Percentiles rank a stretch among this genome's conserved stretches.
These are phyloP conservation scores for Hortiboletus campestris DNA, from an alignment of 768 basidiomycete species.

Conservation along the genomic window DNA sequence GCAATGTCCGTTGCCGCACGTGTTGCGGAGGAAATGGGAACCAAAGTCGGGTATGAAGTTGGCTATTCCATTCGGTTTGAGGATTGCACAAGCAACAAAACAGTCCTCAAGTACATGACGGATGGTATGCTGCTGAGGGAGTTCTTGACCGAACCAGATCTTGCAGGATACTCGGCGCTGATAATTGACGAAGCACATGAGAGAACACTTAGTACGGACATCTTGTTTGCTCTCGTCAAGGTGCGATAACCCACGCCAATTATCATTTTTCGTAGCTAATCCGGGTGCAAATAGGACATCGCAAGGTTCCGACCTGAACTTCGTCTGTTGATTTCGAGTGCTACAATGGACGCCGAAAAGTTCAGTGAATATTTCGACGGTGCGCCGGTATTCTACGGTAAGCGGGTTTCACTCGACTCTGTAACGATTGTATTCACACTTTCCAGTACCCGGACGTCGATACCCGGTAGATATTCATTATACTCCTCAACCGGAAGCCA, in stretches of 20 bases:
- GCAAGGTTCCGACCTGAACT: slow-evolving; percentile 95
- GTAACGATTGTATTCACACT: slow-evolving; percentile 3
- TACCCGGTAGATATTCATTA: slow-evolving; percentile 99
- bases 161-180: slow-evolving; percentile 91
- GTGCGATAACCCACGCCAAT: slow-evolving; percentile 48
- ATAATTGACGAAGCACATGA: slow-evolving; percentile 99
- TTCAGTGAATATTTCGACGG: slow-evolving; percentile 97
- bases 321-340: slow-evolving; percentile 89
- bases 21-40: slow-evolving; percentile 98
- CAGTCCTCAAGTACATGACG: slow-evolving; percentile 99
- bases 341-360: slow-evolving; percentile 97
- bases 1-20: slow-evolving; percentile 99
- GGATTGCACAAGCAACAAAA: slow-evolving; percentile 99
- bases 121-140: slow-evolving; percentile 98
- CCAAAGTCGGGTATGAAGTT: slow-evolving; percentile 95
- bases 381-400: slow-evolving; percentile 92
- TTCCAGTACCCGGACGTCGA: slow-evolving; percentile 87
- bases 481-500: slow-evolving; percentile 98
- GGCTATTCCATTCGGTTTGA: slow-evolving; percentile 99
- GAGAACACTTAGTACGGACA: slow-evolving; percentile 95
- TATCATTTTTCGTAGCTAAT: slow-evolving; percentile 24
- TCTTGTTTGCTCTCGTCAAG: slow-evolving; percentile 97
- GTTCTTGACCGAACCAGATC: slow-evolving; percentile 95
- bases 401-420: slow-evolving; percentile 23
- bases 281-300: slow-evolving; percentile 65